A percentile compares a stretch with the other conserved stretches of the same genome.
Evolutionary conservation across 108 stramenopile genomes (phyloP).

Genomic region (Pseudonitzschia pungens): DNA sequence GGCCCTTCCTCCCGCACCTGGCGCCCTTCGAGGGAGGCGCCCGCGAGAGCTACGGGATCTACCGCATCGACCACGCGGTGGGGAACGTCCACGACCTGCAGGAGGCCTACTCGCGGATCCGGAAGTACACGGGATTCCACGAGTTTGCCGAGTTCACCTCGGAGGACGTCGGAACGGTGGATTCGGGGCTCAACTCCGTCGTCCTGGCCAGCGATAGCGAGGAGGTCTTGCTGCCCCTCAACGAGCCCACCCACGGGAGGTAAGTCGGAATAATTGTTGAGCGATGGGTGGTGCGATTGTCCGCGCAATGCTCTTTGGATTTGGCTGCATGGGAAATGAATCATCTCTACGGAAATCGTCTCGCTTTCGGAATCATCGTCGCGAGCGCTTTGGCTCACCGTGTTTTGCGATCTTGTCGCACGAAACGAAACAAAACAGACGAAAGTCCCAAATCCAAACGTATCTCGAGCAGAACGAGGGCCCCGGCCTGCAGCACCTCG

Average conservation of each 20-base stretch:
- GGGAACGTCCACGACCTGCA: slow-evolving; percentile 68
- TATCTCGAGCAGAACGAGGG: slow-evolving; percentile 88
- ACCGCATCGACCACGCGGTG: slow-evolving; percentile 70
- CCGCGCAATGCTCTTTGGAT: too few relatives aligned
- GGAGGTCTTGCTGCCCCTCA: slow-evolving; percentile 77
- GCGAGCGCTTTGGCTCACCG: not conserved
- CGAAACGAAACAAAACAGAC: slow-evolving; percentile 20
- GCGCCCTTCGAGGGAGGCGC: slow-evolving; percentile 20
- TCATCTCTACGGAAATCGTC: not conserved
- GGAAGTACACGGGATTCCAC: slow-evolving; percentile 70
- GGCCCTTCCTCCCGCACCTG: slow-evolving; percentile 59
- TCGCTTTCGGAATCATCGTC: not conserved
- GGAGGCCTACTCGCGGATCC: slow-evolving; percentile 47
- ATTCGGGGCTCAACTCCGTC: slow-evolving; percentile 84
- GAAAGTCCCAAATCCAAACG: slow-evolving; percentile 78
- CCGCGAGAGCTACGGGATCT: slow-evolving; percentile 41
- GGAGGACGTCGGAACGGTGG: slow-evolving; percentile 85
- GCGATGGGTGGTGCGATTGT: too few relatives aligned
- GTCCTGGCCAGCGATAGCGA: slow-evolving; percentile 65
- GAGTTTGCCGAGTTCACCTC: slow-evolving; percentile 86
- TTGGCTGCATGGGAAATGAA: too few relatives aligned
- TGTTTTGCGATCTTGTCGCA: not conserved
- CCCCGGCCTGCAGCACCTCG: slow-evolving; percentile 86
- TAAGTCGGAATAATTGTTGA: too few relatives aligned
- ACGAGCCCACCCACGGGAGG: slow-evolving; percentile 71